Conservation (phyloP, 2,329 filamentous ascomycete species). For the Aureobasidium sp. region DNA sequence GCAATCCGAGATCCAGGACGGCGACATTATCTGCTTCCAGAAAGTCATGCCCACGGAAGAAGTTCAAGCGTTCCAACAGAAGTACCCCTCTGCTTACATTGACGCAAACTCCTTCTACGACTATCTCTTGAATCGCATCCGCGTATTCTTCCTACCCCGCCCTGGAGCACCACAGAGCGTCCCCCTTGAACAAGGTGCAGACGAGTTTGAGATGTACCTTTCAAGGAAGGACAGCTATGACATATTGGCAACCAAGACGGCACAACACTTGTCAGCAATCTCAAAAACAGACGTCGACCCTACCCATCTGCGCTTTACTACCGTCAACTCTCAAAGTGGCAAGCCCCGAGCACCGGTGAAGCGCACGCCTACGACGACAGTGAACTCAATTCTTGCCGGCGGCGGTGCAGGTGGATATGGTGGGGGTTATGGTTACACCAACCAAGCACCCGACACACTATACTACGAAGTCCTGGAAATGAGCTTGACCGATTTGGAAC, state of each 20-base stretch:
- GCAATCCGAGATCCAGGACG: conserved; percentile 90
- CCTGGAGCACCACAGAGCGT: conserved; percentile 32
- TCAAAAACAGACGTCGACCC: conserved; percentile 52
- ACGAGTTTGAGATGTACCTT: conserved; percentile 69
- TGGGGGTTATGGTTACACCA: conserved; percentile 58
- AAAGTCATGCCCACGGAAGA: conserved; percentile 49
- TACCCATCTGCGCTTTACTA: conserved; percentile 87
- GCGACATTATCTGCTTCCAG: conserved; percentile 95
- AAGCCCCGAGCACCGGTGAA: conserved; percentile 75
- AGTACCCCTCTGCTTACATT: conserved; percentile 33
- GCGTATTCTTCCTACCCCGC: conserved; percentile 68
- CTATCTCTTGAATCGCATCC: conserved; percentile 77
- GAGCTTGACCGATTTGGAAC: conserved; percentile 86
- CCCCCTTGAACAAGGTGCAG: conserved; percentile 37
- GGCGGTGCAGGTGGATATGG: conserved; percentile 55
- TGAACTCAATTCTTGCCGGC: conserved; percentile 66
- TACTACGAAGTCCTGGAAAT: conserved; percentile 94
- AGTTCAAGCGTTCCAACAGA: conserved; percentile 17
- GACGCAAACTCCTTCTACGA: conserved; percentile 89
- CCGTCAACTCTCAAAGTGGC: conserved; percentile 67
- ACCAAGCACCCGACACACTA: conserved; percentile 58
- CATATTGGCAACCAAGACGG: conserved; percentile 75
- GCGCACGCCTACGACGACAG: conserved; percentile 60
- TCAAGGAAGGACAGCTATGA: conserved; percentile 90
- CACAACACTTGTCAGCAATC: conserved; percentile 53